Percentiles rank a stretch among this genome's conserved stretches.
These are phyloP conservation scores for Clarireedia sp. DNA, from an alignment of 2,329 filamentous ascomycete species.

Conservation along the genomic window DNA sequence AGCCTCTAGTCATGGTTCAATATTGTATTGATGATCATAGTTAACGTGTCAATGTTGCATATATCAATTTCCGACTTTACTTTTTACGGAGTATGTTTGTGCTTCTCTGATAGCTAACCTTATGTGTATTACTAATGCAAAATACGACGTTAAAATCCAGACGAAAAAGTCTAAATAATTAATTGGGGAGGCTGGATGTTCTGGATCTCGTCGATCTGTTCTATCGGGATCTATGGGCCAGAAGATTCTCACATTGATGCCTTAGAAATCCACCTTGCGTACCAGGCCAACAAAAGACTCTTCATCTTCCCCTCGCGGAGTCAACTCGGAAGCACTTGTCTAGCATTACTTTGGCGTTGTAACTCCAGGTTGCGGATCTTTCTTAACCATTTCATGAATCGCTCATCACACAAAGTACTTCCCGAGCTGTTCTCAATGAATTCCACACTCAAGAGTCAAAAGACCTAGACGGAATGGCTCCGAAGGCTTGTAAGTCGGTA, in stretches of 20 bases:
- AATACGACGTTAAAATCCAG: background rate
- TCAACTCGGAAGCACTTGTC: background rate
- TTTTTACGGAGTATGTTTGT: background rate
- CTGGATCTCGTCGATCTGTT: constrained; percentile 6
- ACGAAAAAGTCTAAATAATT: background rate
- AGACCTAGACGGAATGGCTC: too few species aligned
- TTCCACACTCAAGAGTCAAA: too few species aligned
- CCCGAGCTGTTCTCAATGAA: too few species aligned
- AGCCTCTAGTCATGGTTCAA: background rate
- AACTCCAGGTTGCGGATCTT: background rate
- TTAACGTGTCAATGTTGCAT: background rate
- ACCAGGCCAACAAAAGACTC: background rate
- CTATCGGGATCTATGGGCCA: background rate
- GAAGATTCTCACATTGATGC: background rate
- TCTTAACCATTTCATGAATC: background rate
- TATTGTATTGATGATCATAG: background rate
- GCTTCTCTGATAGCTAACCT: background rate
- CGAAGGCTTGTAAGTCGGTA: too few species aligned
- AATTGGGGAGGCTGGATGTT: background rate
- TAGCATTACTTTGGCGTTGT: background rate
- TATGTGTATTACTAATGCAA: background rate
- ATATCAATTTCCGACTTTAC: background rate
- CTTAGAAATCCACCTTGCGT: background rate
- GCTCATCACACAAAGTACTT: background rate
- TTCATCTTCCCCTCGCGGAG: background rate